Evolutionary conservation across 352 stramenopile genomes (phyloP).

Genomic region (Phytophthora meadii): DNA sequence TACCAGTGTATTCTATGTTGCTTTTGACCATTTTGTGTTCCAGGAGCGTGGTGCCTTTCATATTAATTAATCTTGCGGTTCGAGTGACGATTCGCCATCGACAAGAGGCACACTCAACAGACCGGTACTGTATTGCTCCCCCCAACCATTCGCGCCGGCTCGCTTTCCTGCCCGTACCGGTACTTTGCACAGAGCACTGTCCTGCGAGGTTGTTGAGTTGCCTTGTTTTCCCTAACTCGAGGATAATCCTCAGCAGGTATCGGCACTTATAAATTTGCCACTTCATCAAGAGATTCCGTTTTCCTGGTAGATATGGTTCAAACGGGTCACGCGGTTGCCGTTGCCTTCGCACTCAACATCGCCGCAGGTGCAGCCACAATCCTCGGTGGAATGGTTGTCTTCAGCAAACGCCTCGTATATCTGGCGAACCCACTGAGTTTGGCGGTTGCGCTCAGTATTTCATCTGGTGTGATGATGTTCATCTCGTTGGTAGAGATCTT

Average conservation of each 20-base stretch:
- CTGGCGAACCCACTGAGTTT: slow-evolving; percentile 50
- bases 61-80: slow-evolving; percentile 2
- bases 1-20: not conserved
- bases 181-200: not conserved
- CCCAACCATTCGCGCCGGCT: not conserved
- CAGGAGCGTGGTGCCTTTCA: not conserved
- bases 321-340: not conserved
- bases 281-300: not conserved
- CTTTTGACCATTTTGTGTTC: not conserved
- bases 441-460: slow-evolving; percentile 72
- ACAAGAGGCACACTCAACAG: not conserved
- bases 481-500: slow-evolving; percentile 62
- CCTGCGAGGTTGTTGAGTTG: not conserved
- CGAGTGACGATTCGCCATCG: not conserved
- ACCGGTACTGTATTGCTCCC: no score
- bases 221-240: not conserved
- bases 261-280: not conserved
- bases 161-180: not conserved
- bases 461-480: slow-evolving; percentile 1
- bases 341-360: slow-evolving; percentile 1
- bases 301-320: not conserved
- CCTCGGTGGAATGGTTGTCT: slow-evolving; percentile 57
- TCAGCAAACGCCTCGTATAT: slow-evolving; percentile 47
- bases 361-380: slow-evolving; percentile 35
- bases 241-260: not conserved